Base-by-base conservation (phyloP, 202 grass and related monocot species). In the Sporobolus alterniflorus region DNA sequence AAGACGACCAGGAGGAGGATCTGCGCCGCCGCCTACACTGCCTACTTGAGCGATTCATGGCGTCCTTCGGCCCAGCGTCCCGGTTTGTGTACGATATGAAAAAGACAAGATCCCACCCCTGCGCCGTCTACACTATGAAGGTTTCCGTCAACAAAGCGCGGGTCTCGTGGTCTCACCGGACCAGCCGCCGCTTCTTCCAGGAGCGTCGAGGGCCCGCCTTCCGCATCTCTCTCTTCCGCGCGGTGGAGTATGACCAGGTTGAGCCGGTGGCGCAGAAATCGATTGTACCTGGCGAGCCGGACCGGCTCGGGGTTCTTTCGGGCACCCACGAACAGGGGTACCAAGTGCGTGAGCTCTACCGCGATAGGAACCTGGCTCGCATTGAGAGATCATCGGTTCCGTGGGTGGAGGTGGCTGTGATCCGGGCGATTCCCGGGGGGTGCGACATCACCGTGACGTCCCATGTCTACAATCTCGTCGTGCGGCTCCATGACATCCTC, bases 341-440 rank as follows among this genome's bases (percentile, higher is more conserved):
- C 41, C 7, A 61, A 15, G 0, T 61, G 0, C 34, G 28, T 7
- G 73, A 75, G 36, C 24, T 17, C 24, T 6, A 0, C 33, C 51
- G 72, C 14, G 52, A 59, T 32, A 75, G 14, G 33, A 11, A 13
- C 4, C 3, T 28, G n/a, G 40, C 42, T 18, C 33, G 20, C 13
- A 75, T 1, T 9, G 72, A 57, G 51, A 52, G 72, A 8, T 75
- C 52, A 12, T 22, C n/a, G 33, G 14, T 9, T 13, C 52, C 20
- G 7, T 60, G n/a, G 54, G 43, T 22, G 36, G 73, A 75, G 52
- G 73, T 75, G 52, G 73, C 73, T 15, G 52, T 75, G 34, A 60
- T 75, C 52, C 51, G 51, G 22, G 34, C 5, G 36, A 18, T 75
- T 33, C 52, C 72, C 22, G 52, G 15, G 22, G 73, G 73, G 1